Percentiles rank a stretch among this genome's conserved stretches.
These are phyloP conservation scores for Sphenostylis stenocarpa DNA, from an alignment of 306 rosid species.

Conservation along the genomic window DNA sequence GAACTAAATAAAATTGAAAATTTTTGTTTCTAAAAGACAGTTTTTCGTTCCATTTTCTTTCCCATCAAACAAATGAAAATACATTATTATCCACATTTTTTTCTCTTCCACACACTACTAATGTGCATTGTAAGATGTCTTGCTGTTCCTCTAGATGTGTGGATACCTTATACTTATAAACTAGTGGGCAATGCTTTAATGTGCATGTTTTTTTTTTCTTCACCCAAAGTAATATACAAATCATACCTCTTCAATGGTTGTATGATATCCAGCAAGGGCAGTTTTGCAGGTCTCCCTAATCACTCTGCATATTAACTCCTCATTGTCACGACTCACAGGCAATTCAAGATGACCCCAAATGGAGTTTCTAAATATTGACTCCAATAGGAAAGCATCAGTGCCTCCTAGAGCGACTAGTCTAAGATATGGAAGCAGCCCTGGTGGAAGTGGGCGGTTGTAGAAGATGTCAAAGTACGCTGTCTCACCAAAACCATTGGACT, in stretches of 20 bases:
- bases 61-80: not conserved
- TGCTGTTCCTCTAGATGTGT: not conserved
- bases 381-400: slow-evolving; percentile 83
- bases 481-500: slow-evolving; percentile 71
- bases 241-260: slow-evolving; percentile 87
- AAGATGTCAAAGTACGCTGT: slow-evolving; percentile 74
- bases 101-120: not conserved
- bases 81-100: not conserved
- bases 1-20: not conserved
- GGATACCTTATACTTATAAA: not conserved
- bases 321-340: slow-evolving; percentile 83
- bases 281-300: slow-evolving; percentile 73
- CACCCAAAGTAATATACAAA: not conserved
- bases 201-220: not conserved
- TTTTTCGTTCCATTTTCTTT: too few relatives aligned
- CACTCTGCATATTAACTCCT: slow-evolving; percentile 78
- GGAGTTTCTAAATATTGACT: slow-evolving; percentile 76
- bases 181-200: not conserved
- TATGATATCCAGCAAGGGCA: slow-evolving; percentile 73
- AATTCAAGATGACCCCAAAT: slow-evolving; percentile 79
- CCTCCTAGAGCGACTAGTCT: slow-evolving; percentile 86
- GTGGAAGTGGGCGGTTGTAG: slow-evolving; percentile 62
- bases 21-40: too few relatives aligned
- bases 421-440: slow-evolving; percentile 66
- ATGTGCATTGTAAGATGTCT: slow-evolving; percentile 4